Evolutionary conservation across 2,329 filamentous ascomycete species (phyloP), one percentile per base, ranked within the genome.

Genomic region (Ophiostoma triangulosporum): DNA sequence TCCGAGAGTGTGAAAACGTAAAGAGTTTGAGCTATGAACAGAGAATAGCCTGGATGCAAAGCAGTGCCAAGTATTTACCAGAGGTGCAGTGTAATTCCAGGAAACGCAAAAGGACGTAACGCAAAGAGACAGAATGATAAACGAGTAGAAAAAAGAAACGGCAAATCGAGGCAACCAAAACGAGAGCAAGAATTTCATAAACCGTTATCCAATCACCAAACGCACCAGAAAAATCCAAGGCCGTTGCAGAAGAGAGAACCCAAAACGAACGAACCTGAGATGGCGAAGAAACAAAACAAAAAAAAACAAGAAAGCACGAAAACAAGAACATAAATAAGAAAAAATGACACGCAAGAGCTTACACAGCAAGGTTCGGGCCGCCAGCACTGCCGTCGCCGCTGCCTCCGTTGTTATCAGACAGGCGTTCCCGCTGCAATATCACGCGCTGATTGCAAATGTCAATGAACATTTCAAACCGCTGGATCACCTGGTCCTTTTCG

Each of bases 381-480:
- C 54, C 56, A 14, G 32, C 40, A 8, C 51, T 55, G 26, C 56
- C 57, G n/a, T 65, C 43, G 26, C 24, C 24, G 26, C n/a, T 46
- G 26, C 26, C 46, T 33, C 46, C 64, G 22, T 62, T 63, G 54
- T 58, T 61, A 43, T 63, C 64, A 1, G 57, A 60, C 43, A 83
- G 68, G 57, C 75, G 70, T 61, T 80, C 75, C 50, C 78, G 69
- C 63, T 80, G 77, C 52, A 81, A 70, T 71, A 83, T 83, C 57
- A 83, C 80, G 50, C 80, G 70, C 63, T 81, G 73, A 60, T 84
- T 84, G 63, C 80, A 83, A 53, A 84, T 81, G 64, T 84, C 80
- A 61, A 84, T 83, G 52, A 84, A 84, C 74, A 81, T 80, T 65
- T 84, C 80, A 59, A 83, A 84, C 62, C 76, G 80, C 57, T 73